These are phyloP conservation scores for Alloascoidea africana DNA, from an alignment of 805 yeast genomes.

Conservation along the genomic window DNA sequence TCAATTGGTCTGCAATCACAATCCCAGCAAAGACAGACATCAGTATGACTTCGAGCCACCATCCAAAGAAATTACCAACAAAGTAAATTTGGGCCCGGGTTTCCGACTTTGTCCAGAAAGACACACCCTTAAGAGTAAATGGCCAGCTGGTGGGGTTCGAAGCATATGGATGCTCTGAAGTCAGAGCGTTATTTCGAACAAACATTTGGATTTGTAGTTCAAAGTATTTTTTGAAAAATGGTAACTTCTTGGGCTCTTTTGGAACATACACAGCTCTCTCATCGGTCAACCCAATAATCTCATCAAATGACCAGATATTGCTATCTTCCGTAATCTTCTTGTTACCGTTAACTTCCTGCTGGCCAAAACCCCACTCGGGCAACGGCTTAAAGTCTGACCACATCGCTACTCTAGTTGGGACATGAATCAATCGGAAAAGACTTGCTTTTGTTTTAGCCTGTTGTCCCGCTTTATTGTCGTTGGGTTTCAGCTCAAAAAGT, in stretches of 20 bases:
- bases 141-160: constrained; percentile 93
- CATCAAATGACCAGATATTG: constrained; percentile 66
- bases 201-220: constrained; percentile 86
- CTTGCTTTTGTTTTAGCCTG: constrained; percentile 57
- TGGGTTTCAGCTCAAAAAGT: constrained; percentile 55
- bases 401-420: constrained; percentile 79
- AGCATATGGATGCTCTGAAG: constrained; percentile 89
- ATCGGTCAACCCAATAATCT: constrained; percentile 50
- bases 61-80: constrained; percentile 81
- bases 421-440: constrained; percentile 58
- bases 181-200: constrained; percentile 75
- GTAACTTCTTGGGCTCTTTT: constrained; percentile 40
- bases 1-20: constrained; percentile 57
- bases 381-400: constrained; percentile 76
- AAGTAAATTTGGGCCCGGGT: constrained; percentile 67
- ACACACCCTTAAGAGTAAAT: constrained; percentile 73
- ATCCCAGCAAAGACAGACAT: constrained; percentile 50
- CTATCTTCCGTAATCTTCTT: constrained; percentile 56
- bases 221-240: constrained; percentile 78
- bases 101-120: constrained; percentile 81
- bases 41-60: constrained; percentile 67
- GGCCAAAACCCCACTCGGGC: constrained; percentile 92
- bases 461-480: constrained; percentile 33
- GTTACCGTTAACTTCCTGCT: constrained; percentile 92
- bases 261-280: constrained; percentile 49